Conservation (phyloP, 176 grass and related monocot species). For the Oryza glumipatula region DNA sequence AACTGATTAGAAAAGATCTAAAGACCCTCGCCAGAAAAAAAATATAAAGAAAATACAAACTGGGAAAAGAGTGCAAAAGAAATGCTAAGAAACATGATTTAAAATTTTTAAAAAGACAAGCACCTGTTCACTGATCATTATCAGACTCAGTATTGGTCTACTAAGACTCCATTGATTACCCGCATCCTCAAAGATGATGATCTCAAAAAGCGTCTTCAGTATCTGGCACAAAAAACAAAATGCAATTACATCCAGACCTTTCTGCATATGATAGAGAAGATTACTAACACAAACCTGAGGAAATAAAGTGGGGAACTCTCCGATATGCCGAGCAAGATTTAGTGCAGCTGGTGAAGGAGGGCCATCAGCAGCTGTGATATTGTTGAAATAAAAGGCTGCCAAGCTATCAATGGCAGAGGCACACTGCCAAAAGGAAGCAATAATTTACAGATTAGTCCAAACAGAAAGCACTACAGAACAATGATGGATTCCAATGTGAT, state of each 20-base stretch:
- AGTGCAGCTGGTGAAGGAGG: constrained; percentile 85
- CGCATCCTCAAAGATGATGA: constrained; percentile 92
- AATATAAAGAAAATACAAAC: neutral
- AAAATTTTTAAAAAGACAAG: constrained; percentile 22
- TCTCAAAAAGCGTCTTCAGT: constrained; percentile 99
- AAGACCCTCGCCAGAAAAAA: no score
- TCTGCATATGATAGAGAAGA: constrained; percentile 11
- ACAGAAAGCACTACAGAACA: neutral
- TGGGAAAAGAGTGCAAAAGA: constrained; percentile 9
- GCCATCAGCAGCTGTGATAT: constrained; percentile 71
- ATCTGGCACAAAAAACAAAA: constrained; percentile 58
- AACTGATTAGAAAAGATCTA: constrained; percentile 27
- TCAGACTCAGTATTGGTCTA: constrained; percentile 96
- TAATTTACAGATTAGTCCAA: constrained; percentile 27
- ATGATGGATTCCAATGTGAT: neutral
- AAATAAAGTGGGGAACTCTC: constrained; percentile 87
- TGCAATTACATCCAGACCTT: constrained; percentile 28
- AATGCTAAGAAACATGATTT: constrained; percentile 2
- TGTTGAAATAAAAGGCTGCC: constrained; percentile 95
- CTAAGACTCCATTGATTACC: constrained; percentile 99
- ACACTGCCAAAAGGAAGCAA: constrained; percentile 66
- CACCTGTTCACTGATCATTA: constrained; percentile 99
- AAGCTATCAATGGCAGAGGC: constrained; percentile 94
- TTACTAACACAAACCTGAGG: constrained; percentile 72
- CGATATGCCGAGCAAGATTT: constrained; percentile 88